Percentiles rank a stretch among this genome's conserved stretches.
Evolutionary conservation across 176 grass and related monocot species (phyloP).

Genomic region (Eleusine coracana): DNA sequence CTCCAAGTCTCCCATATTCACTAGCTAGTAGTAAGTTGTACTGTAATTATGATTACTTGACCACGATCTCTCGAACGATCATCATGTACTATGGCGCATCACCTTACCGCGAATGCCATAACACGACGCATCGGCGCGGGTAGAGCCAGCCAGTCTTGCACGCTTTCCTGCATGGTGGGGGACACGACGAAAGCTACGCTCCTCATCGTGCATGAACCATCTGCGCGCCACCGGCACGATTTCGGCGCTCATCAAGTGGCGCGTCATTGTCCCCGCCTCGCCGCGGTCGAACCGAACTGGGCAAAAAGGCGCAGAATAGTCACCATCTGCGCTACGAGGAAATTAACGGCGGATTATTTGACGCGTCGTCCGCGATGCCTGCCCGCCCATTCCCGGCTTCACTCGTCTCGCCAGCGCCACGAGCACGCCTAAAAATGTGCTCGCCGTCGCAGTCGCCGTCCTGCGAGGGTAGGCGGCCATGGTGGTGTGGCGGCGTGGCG

Average conservation of each 20-base stretch:
- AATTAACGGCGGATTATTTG: not conserved
- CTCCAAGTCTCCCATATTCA: too few species aligned
- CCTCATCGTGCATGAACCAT: not conserved
- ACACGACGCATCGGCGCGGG: not conserved
- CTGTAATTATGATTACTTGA: not conserved
- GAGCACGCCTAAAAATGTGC: not conserved
- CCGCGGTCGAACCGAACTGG: not conserved
- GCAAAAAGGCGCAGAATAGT: not conserved
- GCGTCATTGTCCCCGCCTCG: conserved; percentile 8
- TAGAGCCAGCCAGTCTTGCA: not conserved
- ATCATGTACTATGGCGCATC: not conserved
- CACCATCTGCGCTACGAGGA: too few species aligned
- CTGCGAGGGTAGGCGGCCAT: not conserved
- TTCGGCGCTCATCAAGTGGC: not conserved
- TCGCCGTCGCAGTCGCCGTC: not conserved
- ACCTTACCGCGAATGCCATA: not conserved
- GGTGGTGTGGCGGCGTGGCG: not conserved
- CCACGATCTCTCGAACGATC: not conserved
- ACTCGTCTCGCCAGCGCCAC: not conserved
- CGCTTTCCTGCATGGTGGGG: not conserved
- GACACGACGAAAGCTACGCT: conserved; percentile 42
- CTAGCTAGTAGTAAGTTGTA: too few species aligned
- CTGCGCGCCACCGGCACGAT: not conserved
- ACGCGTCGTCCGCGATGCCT: not conserved
- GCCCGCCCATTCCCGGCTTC: not conserved